These are phyloP conservation scores for Zopfia rhizophila DNA, from an alignment of 2,329 filamentous ascomycete genomes.

Conservation along the genomic window DNA sequence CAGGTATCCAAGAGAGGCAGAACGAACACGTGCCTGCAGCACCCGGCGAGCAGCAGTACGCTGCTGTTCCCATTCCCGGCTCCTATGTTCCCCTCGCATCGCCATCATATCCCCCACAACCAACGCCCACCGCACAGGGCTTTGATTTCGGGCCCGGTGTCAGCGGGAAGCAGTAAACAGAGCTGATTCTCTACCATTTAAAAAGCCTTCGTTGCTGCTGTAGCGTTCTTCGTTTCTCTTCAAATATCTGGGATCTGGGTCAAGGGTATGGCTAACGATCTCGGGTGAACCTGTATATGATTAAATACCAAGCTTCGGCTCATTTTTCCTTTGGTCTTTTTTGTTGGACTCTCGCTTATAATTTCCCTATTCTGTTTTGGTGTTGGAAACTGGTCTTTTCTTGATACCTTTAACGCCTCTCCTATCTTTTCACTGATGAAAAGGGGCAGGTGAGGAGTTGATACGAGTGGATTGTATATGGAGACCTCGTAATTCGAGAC, in stretches of 20 bases:
- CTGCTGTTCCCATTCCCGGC: slow-evolving; percentile 86
- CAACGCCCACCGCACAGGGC: slow-evolving; percentile 34
- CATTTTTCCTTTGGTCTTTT: slow-evolving; percentile 21
- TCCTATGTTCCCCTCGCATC: slow-evolving; percentile 71
- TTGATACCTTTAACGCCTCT: slow-evolving; percentile 16
- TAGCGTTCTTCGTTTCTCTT: slow-evolving; percentile 7
- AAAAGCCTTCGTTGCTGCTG: slow-evolving; percentile 1
- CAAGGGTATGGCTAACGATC: slow-evolving; percentile 31
- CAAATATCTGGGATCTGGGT: slow-evolving; percentile 6
- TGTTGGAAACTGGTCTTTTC: slow-evolving; percentile 13
- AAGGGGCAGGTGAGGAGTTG: too few species aligned
- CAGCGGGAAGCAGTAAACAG: slow-evolving; percentile 30
- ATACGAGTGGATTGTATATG: slow-evolving; percentile 2
- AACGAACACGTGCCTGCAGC: slow-evolving; percentile 75
- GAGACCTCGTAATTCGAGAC: too few species aligned
- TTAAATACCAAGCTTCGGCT: slow-evolving; percentile 23
- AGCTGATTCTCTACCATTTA: too few species aligned
- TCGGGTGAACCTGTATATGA: slow-evolving; percentile 36
- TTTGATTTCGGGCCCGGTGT: slow-evolving; percentile 53
- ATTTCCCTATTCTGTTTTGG: slow-evolving; percentile 9
- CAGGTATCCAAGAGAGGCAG: slow-evolving; percentile 56
- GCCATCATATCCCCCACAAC: slow-evolving; percentile 52
- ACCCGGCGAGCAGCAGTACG: slow-evolving; percentile 85
- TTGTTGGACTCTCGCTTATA: slow-evolving; percentile 21
- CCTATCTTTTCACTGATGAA: slow-evolving; percentile 10